Percentiles rank a stretch among this genome's conserved stretches.
These are phyloP conservation scores for Cadophora sp. DNA, from an alignment of 2,329 filamentous ascomycete species.

Conservation along the genomic window DNA sequence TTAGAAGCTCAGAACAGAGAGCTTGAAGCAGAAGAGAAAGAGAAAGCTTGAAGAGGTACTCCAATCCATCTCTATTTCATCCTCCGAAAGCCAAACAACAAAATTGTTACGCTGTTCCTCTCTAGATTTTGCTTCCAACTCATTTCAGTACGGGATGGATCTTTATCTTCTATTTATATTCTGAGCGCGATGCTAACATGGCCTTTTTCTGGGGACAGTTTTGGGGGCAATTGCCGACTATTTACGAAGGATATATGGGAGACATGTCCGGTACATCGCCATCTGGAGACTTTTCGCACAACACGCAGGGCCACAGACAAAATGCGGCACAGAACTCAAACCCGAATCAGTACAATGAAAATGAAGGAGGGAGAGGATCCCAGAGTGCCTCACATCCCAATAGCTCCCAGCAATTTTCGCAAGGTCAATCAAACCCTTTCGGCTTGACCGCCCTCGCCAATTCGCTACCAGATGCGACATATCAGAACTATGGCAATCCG, in stretches of 20 bases:
- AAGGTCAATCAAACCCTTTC: slow-evolving; percentile 36
- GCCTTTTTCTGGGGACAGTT: slow-evolving; percentile 32
- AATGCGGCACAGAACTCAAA: slow-evolving; percentile 19
- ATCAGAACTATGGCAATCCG: slow-evolving; percentile 35
- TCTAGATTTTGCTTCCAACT: no score
- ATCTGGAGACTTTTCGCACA: slow-evolving; percentile 25
- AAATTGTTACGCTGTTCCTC: no score
- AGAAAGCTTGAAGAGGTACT: slow-evolving; percentile 3
- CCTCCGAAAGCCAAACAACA: no score
- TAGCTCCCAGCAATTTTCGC: slow-evolving; percentile 22
- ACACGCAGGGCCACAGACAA: slow-evolving; percentile 24
- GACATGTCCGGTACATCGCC: slow-evolving; percentile 30
- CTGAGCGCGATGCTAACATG: slow-evolving; percentile 32
- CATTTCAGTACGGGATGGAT: not conserved
- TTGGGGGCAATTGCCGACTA: slow-evolving; percentile 26
- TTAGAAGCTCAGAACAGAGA: not conserved
- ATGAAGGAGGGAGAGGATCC: slow-evolving; percentile 17
- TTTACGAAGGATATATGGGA: slow-evolving; percentile 35
- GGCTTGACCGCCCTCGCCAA: slow-evolving; percentile 37
- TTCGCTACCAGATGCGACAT: slow-evolving; percentile 38
- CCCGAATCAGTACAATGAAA: slow-evolving; percentile 17
- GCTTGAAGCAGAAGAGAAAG: not conserved
- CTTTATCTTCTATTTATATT: not conserved
- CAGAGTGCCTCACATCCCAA: slow-evolving; percentile 22
- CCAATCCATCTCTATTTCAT: not conserved